These are phyloP conservation scores for Bipolaris victoriae DNA, from an alignment of 2,329 filamentous ascomycete genomes.

Conservation along the genomic window DNA sequence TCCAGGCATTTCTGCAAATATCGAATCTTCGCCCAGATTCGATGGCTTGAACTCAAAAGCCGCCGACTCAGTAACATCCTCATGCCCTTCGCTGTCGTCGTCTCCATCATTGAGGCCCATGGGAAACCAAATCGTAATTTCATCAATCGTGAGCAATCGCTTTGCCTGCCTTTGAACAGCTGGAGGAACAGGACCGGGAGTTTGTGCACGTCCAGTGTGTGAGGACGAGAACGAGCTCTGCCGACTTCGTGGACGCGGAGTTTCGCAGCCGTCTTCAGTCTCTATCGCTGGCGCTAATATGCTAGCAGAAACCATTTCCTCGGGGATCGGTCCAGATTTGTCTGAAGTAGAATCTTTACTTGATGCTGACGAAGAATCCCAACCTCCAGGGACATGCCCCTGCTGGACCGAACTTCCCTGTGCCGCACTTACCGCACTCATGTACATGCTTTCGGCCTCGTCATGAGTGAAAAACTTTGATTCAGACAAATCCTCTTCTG, in stretches of 20 bases:
- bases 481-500: conserved; percentile 39
- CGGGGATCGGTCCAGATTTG: conserved; percentile 34
- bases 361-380: conserved; percentile 48
- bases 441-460: conserved; percentile 85
- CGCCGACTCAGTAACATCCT: conserved; percentile 20
- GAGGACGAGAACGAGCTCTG: conserved; percentile 33
- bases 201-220: conserved; percentile 4
- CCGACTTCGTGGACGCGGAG: conserved; percentile 46
- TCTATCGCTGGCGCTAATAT: conserved; percentile 39
- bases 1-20: conserved; percentile 53
- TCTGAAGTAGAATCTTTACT: conserved; percentile 39
- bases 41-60: conserved; percentile 34
- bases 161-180: conserved; percentile 34
- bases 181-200: conserved; percentile 1
- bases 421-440: conserved; percentile 67
- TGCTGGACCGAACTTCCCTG: conserved; percentile 28
- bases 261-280: conserved; percentile 47
- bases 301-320: conserved; percentile 41
- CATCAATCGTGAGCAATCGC: conserved; percentile 45
- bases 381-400: conserved; percentile 51
- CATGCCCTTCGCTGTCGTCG: conserved; percentile 3
- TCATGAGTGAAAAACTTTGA: conserved; percentile 79
- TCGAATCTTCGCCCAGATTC: conserved; percentile 45
- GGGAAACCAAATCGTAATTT: conserved; percentile 49
- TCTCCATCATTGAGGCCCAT: conserved; percentile 32